Evolutionary conservation across 768 basidiomycete genomes (phyloP), one percentile per base, ranked within the genome.

Genomic region (Butyriboletus loyo): DNA sequence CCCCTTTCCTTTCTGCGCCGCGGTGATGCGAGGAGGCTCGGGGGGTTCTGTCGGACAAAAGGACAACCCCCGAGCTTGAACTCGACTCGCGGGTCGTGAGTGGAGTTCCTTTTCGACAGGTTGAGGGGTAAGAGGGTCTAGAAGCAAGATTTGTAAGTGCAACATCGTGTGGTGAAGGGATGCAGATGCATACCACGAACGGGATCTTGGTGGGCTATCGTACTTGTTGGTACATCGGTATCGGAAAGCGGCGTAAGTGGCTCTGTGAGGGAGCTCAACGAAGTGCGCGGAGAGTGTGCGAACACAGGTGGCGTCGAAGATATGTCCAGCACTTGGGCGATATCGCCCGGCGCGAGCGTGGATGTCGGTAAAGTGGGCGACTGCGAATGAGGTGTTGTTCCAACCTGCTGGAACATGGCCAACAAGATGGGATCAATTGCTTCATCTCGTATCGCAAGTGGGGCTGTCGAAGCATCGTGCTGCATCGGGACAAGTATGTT

Each of bases 341-440:
- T 38, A 14, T 55, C 39, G 9, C 25, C 45, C 15, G n/a, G 30
- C 22, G 31, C 7, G 19, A 24, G n/a, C 10, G 46, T 24, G 17
- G 50, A 40, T 22, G 44, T 15, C 9, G 52, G 25, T 25, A 21
- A 36, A 19, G 30, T 38, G 17, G 52, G 39, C 7, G 49, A 52
- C 17, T 42, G 54, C 7, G 48, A 49, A 19, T 13, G 54, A 34
- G 43, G 40, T 28, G 34, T 7, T 21, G 41, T 44, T 14, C 15
- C 49, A 31, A 15, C 48, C 34, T 41, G 56, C 19, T 55, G 60
- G 46, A 69, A 65, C 21, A 74, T 44, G 27, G 60, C 70, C 7
- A 73, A 49, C n/a, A 73, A 48, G 17, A 49, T 31, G 4, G 72
- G 72, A 56, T 73, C 73, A 11, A 71, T 71, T 19, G 57, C 57